Evolutionary conservation across 225 moss, liverwort and hornwort genomes (phyloP).

Genomic region (Sphagnum tenellum): DNA sequence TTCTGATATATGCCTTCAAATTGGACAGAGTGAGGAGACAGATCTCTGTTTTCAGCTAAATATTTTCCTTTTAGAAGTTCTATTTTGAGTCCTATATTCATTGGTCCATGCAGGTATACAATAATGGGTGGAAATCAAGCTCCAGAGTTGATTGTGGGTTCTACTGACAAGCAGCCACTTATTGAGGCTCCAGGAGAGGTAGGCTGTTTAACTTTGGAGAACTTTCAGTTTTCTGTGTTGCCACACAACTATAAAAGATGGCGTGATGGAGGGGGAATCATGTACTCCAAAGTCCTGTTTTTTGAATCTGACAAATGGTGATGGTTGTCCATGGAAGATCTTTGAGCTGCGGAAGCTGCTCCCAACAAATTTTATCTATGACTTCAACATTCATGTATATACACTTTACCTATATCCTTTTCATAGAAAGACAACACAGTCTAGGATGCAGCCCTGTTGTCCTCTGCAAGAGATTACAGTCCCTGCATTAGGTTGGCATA

Average conservation of each 20-base stretch:
- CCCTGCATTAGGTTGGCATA: neutral
- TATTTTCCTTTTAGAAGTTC: too few species aligned
- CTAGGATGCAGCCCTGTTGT: neutral
- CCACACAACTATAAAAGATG: too few species aligned
- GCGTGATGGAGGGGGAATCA: neutral
- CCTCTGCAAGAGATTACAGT: neutral
- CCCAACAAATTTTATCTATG: conserved; percentile 64
- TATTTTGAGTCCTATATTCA: too few species aligned
- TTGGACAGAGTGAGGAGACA: too few species aligned
- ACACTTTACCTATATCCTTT: neutral
- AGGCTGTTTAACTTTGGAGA: conserved; percentile 2
- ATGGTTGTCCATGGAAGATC: conserved; percentile 21
- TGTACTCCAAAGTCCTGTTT: neutral
- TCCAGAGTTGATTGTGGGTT: conserved; percentile 63
- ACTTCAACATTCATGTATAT: conserved; percentile 94
- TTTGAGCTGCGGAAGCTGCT: conserved; percentile 88
- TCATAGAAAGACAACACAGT: neutral
- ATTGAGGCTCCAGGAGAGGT: conserved; percentile 92
- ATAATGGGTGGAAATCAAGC: conserved; percentile 32
- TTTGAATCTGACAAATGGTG: neutral
- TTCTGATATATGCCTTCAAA: too few species aligned
- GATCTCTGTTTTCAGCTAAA: too few species aligned
- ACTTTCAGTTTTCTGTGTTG: neutral
- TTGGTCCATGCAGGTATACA: conserved; percentile 30
- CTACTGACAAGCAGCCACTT: conserved; percentile 58